phyloP scores from a whole-genome alignment of 1,284 basidiomycete genomes.

The Athelia sp. region DNA sequence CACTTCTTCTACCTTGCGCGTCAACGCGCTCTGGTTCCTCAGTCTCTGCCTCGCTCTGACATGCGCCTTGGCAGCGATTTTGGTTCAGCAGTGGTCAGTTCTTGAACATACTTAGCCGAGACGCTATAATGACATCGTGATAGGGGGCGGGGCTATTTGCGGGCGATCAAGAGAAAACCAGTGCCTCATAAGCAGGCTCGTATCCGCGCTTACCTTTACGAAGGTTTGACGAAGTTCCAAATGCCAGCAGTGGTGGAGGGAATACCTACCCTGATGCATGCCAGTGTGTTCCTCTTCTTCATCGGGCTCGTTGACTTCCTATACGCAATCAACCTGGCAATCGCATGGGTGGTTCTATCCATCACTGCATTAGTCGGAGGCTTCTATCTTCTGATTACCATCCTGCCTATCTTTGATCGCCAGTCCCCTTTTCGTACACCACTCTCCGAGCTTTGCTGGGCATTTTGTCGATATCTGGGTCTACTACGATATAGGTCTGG shows the following conservation, averaged over 20 bases:
- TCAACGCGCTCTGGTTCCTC: slow-evolving; percentile 11
- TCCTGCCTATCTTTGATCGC: slow-evolving; percentile 21
- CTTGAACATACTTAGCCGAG: no score
- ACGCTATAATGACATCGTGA: no score
- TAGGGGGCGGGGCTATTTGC: background rate
- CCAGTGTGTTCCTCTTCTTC: slow-evolving; percentile 37
- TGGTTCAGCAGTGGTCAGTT: slow-evolving; percentile 17
- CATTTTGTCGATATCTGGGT: no score
- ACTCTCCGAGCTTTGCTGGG: no score
- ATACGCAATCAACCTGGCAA: slow-evolving; percentile 21
- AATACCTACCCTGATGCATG: slow-evolving; percentile 34
- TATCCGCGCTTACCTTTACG: slow-evolving; percentile 30
- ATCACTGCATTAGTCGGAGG: slow-evolving; percentile 21
- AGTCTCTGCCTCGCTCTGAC: slow-evolving; percentile 14
- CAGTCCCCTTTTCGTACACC: no score
- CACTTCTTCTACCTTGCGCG: slow-evolving; percentile 1
- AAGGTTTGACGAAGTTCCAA: slow-evolving; percentile 28
- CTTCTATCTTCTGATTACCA: slow-evolving; percentile 27
- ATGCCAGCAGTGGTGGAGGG: slow-evolving; percentile 31
- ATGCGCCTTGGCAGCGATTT: slow-evolving; percentile 18
- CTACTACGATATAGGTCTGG: no score
- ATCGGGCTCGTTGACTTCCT: slow-evolving; percentile 33
- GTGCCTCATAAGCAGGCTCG: slow-evolving; percentile 20
- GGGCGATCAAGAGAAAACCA: background rate
- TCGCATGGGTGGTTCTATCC: slow-evolving; percentile 26